A percentile compares a stretch with the other conserved stretches of the same genome.
These are phyloP conservation scores for Hordeum marinum DNA, from an alignment of 176 grass and related monocot species.

Conservation along the genomic window DNA sequence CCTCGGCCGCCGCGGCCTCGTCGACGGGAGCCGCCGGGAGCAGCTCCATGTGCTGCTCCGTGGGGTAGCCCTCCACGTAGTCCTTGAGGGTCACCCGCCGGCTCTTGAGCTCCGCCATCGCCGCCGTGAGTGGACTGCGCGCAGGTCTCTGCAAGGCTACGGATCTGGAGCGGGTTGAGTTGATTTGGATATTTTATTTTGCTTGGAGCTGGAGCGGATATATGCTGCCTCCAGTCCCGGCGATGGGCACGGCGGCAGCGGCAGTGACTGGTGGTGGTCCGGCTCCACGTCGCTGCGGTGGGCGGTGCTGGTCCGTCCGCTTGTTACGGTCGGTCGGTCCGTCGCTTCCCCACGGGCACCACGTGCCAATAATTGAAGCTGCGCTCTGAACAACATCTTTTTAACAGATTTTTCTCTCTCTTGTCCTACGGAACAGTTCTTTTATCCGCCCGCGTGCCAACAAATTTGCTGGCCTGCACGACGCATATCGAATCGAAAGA, in stretches of 20 bases:
- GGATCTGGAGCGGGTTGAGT: not conserved
- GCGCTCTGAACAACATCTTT: not conserved
- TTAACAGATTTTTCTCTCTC: too few relatives aligned
- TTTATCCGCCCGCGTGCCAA: too few relatives aligned
- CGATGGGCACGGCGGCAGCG: too few relatives aligned
- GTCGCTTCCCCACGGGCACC: not conserved
- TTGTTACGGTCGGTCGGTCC: not conserved
- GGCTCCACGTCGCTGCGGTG: not conserved
- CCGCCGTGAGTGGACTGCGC: not conserved
- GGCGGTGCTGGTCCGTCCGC: not conserved
- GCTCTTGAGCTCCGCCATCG: conserved; percentile 12
- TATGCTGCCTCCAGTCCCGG: too few relatives aligned
- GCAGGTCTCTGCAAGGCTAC: too few relatives aligned
- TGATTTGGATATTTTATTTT: not conserved
- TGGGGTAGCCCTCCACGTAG: conserved; percentile 48
- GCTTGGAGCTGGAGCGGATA: not conserved
- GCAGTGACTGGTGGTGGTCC: not conserved
- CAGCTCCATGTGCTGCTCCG: conserved; percentile 45
- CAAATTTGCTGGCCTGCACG: too few relatives aligned
- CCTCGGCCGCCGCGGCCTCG: conserved; percentile 2
- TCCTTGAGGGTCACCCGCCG: conserved; percentile 51
- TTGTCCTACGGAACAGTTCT: too few relatives aligned
- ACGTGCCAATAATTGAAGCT: not conserved
- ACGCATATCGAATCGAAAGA: too few relatives aligned
- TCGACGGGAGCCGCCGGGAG: not conserved